phyloP scores from a whole-genome alignment of 495 filamentous ascomycete species.

The Aspergillus baeticus region DNA sequence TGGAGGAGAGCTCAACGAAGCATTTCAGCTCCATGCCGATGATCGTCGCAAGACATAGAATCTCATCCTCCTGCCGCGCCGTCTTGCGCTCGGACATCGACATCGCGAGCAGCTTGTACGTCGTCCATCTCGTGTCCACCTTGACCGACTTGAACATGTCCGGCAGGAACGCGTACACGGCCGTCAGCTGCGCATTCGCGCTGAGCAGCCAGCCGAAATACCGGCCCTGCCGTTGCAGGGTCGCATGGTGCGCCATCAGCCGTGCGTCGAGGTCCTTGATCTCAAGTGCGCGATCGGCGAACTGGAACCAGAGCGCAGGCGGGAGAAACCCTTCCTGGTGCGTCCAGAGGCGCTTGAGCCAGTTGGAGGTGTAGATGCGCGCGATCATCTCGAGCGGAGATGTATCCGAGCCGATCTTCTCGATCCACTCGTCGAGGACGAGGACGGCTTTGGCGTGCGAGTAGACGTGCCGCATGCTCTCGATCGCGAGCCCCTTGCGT shows the following conservation, averaged over 20 bases:
- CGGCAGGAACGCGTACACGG: background rate
- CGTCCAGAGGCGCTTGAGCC: constrained; percentile 10
- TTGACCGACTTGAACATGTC: background rate
- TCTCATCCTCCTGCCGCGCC: constrained; percentile 1
- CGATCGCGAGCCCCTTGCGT: background rate
- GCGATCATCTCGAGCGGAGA: constrained; percentile 6
- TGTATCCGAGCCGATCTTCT: background rate
- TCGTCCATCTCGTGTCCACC: background rate
- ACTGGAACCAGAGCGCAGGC: constrained; percentile 4
- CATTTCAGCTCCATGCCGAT: background rate
- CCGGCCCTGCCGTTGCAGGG: background rate
- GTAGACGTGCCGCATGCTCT: constrained; percentile 5
- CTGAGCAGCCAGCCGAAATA: background rate
- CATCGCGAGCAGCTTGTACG: background rate
- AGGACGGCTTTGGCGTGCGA: constrained; percentile 1
- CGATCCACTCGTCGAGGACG: constrained; percentile 10
- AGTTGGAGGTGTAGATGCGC: constrained; percentile 9
- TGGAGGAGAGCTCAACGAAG: background rate
- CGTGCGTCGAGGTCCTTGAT: background rate
- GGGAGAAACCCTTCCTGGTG: constrained; percentile 13
- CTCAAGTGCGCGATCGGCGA: background rate
- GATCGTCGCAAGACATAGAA: constrained; percentile 7
- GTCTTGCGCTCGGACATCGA: constrained; percentile 10
- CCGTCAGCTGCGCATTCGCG: background rate
- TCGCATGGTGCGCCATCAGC: background rate